Evolutionary conservation across 805 yeast genomes (phyloP).

Genomic region (Metschnikowia proteae): DNA sequence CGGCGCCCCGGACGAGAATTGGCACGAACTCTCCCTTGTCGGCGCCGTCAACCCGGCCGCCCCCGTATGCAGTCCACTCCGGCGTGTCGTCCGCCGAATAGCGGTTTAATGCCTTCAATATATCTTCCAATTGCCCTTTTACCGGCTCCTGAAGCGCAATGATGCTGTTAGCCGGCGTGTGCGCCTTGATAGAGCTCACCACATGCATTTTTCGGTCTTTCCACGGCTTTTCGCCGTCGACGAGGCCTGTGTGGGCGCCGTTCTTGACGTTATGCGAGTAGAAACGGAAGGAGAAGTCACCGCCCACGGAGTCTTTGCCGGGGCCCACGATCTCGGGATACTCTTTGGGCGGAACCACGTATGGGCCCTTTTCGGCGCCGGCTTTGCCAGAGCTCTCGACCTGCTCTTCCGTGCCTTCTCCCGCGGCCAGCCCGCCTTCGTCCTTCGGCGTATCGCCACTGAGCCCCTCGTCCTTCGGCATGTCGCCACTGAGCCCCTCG

Average conservation of each 20-base stretch:
- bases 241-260: constrained; percentile 24
- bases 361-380: background rate
- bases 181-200: constrained; percentile 17
- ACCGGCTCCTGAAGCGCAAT: constrained; percentile 19
- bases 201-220: constrained; percentile 17
- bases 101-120: constrained; percentile 15
- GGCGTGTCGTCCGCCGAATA: constrained; percentile 2
- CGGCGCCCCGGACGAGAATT: constrained; percentile 12
- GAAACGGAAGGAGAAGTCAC: constrained; percentile 25
- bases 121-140: constrained; percentile 17
- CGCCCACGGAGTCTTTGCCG: constrained; percentile 7
- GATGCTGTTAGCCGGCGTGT: constrained; percentile 19
- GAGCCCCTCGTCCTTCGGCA: background rate
- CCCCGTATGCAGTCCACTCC: constrained; percentile 17
- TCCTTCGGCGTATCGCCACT: background rate
- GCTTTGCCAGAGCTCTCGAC: background rate
- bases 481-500: background rate
- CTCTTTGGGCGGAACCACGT: background rate
- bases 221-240: constrained; percentile 29
- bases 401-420: background rate
- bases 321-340: constrained; percentile 17
- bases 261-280: constrained; percentile 36
- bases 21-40: constrained; percentile 20
- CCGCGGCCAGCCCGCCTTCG: background rate
- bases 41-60: constrained; percentile 18